These are phyloP conservation scores for Dothistroma septosporum DNA, from an alignment of 2,329 filamentous ascomycete species.

Conservation along the genomic window DNA sequence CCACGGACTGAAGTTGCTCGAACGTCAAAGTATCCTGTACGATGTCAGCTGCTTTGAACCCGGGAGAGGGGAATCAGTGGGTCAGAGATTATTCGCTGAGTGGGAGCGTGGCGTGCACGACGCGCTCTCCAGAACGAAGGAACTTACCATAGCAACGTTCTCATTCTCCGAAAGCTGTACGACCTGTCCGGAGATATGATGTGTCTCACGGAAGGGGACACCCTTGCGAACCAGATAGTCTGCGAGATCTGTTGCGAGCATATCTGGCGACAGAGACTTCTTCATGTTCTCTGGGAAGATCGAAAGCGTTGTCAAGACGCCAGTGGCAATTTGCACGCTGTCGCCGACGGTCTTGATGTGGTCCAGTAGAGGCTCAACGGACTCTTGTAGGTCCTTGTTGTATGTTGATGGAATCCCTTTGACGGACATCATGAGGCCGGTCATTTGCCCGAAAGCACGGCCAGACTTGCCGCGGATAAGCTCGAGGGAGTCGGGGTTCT, in stretches of 20 bases:
- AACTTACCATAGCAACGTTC: neutral
- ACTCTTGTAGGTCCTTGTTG: slow-evolving; percentile 91
- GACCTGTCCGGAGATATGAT: slow-evolving; percentile 69
- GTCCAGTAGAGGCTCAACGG: slow-evolving; percentile 79
- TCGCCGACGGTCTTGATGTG: slow-evolving; percentile 76
- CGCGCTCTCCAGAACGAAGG: no score
- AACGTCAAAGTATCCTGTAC: slow-evolving; percentile 66
- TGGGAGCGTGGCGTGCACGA: neutral
- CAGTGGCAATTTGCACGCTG: slow-evolving; percentile 76
- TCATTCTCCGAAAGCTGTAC: slow-evolving; percentile 68
- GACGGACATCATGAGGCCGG: slow-evolving; percentile 71
- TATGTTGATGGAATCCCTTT: slow-evolving; percentile 77
- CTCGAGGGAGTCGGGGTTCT: slow-evolving; percentile 72
- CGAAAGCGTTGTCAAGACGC: slow-evolving; percentile 69
- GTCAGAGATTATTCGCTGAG: no score
- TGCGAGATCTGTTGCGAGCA: slow-evolving; percentile 71
- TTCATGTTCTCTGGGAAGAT: slow-evolving; percentile 71
- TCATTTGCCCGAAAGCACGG: slow-evolving; percentile 74
- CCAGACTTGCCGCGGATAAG: slow-evolving; percentile 74
- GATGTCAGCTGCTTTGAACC: neutral
- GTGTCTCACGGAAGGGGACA: slow-evolving; percentile 74
- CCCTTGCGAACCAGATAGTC: slow-evolving; percentile 62
- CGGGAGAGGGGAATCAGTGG: no score
- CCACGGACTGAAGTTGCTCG: slow-evolving; percentile 64
- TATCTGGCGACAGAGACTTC: slow-evolving; percentile 72